Conservation (phyloP, 1,284 basidiomycete genomes). For the Chiua sp. region DNA sequence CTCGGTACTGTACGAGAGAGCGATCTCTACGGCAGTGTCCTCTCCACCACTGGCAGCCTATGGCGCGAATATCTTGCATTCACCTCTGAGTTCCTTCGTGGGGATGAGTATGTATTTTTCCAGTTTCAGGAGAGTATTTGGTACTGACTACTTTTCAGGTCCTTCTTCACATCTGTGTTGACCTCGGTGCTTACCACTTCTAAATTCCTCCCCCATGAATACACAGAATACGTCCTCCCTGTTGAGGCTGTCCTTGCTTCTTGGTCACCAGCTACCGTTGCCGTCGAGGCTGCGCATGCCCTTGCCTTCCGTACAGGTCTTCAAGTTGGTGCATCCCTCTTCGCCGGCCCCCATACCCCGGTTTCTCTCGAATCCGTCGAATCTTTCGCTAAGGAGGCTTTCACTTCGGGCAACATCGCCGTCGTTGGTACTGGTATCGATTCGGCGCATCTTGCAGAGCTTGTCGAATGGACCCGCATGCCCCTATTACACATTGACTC, state of each 20-base stretch:
- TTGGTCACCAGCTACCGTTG: slow-evolving; percentile 65
- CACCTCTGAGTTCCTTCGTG: slow-evolving; percentile 94
- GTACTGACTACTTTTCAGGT: slow-evolving; percentile 47
- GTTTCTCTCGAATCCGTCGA: slow-evolving; percentile 75
- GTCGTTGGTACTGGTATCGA: slow-evolving; percentile 89
- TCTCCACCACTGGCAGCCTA: slow-evolving; percentile 87
- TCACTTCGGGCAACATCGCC: slow-evolving; percentile 81
- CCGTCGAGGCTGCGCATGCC: slow-evolving; percentile 84
- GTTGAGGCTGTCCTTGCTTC: slow-evolving; percentile 72
- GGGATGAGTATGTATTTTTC: slow-evolving; percentile 85
- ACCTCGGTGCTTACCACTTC: slow-evolving; percentile 83
- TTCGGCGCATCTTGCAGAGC: slow-evolving; percentile 67
- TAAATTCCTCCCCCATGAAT: slow-evolving; percentile 87
- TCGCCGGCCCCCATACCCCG: slow-evolving; percentile 72
- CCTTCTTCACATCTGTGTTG: slow-evolving; percentile 87
- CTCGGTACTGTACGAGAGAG: slow-evolving; percentile 92
- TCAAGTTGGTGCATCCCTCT: slow-evolving; percentile 90
- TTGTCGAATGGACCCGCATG: too few species aligned
- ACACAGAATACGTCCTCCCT: slow-evolving; percentile 85
- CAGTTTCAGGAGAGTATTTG: neutral
- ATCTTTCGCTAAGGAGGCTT: slow-evolving; percentile 72
- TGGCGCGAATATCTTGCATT: slow-evolving; percentile 91
- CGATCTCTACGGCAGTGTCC: slow-evolving; percentile 93
- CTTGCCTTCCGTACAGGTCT: slow-evolving; percentile 91
- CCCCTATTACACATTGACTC: too few species aligned